Evolutionary conservation across 2,329 filamentous ascomycete species (phyloP).

Genomic region (Cladosporium sp.): DNA sequence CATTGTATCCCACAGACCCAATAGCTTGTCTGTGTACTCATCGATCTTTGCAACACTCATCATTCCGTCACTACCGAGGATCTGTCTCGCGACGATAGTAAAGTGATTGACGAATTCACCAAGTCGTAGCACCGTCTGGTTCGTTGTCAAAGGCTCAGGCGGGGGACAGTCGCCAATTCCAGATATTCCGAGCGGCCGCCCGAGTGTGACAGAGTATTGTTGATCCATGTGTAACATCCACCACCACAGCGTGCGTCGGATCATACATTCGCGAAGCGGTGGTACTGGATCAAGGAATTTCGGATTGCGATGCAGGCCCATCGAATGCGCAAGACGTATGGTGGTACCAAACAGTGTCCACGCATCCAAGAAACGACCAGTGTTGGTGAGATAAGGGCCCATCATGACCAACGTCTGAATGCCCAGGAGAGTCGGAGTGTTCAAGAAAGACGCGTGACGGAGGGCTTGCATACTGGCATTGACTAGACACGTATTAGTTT

Average conservation of each 20-base stretch:
- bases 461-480: constrained; percentile 55
- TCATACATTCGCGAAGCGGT: constrained; percentile 44
- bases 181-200: constrained; percentile 52
- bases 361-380: constrained; percentile 53
- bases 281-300: constrained; percentile 48
- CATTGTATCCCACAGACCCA: constrained; percentile 49
- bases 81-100: constrained; percentile 51
- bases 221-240: constrained; percentile 57
- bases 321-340: constrained; percentile 52
- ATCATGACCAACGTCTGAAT: constrained; percentile 53
- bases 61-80: constrained; percentile 47
- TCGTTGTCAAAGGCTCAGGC: constrained; percentile 48
- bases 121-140: constrained; percentile 48
- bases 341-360: constrained; percentile 54
- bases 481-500: constrained; percentile 39
- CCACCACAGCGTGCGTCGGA: constrained; percentile 53
- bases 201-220: constrained; percentile 53
- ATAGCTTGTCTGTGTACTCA: constrained; percentile 49
- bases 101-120: constrained; percentile 51
- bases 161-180: constrained; percentile 53
- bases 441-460: constrained; percentile 52
- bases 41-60: constrained; percentile 48
- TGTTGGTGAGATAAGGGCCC: constrained; percentile 53
- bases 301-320: constrained; percentile 53
- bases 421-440: constrained; percentile 48